Percentiles rank a stretch among this genome's conserved stretches.
Evolutionary conservation across 164 flowering plant genomes (phyloP).

Genomic region (Buxus sempervirens): DNA sequence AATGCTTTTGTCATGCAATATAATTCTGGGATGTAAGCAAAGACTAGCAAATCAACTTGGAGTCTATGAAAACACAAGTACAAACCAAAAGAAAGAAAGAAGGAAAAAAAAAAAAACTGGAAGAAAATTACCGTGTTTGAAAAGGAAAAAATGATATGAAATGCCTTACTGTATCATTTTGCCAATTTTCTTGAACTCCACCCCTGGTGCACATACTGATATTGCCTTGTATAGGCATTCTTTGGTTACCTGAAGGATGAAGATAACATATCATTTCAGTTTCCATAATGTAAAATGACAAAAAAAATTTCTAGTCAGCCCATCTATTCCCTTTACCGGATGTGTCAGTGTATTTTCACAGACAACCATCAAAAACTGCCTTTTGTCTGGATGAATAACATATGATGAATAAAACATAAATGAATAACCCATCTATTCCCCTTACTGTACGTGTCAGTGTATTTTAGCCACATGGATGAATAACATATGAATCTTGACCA

Average conservation of each 20-base stretch:
- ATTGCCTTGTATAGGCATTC: slow-evolving; percentile 85
- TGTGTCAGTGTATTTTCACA: no score
- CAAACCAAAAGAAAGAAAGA: background rate
- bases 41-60: background rate
- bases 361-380: no score
- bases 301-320: no score
- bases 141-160: slow-evolving; percentile 5
- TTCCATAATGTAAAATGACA: background rate
- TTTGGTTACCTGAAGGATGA: slow-evolving; percentile 67
- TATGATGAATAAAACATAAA: no score
- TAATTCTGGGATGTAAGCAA: background rate
- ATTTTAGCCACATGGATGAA: no score
- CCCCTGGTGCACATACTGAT: slow-evolving; percentile 86
- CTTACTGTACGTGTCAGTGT: no score
- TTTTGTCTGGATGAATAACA: no score
- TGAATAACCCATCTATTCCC: no score
- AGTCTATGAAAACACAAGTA: background rate
- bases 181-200: slow-evolving; percentile 82
- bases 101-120: background rate
- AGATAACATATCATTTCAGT: slow-evolving; percentile 2
- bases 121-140: background rate
- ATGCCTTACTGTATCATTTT: slow-evolving; percentile 80
- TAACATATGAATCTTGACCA: no score
- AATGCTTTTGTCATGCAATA: background rate
- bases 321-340: no score